A percentile compares a stretch with the other conserved stretches of the same genome.
Conservation (phyloP, 495 filamentous ascomycete species). For the Tuber calosporum region DNA sequence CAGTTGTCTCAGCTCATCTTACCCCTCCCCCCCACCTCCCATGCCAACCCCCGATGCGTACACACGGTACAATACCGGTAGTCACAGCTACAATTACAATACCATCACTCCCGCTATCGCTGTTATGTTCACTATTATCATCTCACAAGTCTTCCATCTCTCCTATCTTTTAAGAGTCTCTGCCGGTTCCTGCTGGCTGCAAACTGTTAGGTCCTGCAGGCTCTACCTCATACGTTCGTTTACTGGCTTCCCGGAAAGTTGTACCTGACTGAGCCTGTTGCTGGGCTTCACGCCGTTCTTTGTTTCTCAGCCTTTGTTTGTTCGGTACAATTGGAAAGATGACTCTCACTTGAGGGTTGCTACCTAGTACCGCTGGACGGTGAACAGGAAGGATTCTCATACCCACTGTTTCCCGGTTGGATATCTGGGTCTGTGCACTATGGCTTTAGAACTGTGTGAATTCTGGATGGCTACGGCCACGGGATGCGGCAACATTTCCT, state of each 20-base stretch:
- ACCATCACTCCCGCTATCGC: not conserved
- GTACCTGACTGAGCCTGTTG: not conserved
- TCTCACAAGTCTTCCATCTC: not conserved
- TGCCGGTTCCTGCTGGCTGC: not conserved
- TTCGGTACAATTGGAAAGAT: conserved; percentile 2
- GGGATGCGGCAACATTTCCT: not conserved
- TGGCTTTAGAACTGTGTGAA: not conserved
- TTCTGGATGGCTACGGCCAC: not conserved
- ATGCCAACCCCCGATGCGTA: not conserved
- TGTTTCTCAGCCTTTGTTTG: not conserved
- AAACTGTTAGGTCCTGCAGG: not conserved
- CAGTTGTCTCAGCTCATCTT: not conserved
- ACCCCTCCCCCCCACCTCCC: not conserved
- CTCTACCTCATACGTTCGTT: not conserved
- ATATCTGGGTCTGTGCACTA: not conserved
- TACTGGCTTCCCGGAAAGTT: not conserved
- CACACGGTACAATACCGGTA: not conserved
- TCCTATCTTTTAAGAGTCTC: not conserved
- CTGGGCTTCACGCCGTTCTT: not conserved
- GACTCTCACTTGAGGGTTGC: not conserved
- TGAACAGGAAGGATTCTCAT: not conserved
- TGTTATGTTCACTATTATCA: not conserved
- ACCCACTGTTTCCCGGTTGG: not conserved
- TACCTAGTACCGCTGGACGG: not conserved
- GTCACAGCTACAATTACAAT: not conserved